These are phyloP conservation scores for Arxiozyma slooffiae DNA, from an alignment of 1,139 yeast species.

Conservation along the genomic window DNA sequence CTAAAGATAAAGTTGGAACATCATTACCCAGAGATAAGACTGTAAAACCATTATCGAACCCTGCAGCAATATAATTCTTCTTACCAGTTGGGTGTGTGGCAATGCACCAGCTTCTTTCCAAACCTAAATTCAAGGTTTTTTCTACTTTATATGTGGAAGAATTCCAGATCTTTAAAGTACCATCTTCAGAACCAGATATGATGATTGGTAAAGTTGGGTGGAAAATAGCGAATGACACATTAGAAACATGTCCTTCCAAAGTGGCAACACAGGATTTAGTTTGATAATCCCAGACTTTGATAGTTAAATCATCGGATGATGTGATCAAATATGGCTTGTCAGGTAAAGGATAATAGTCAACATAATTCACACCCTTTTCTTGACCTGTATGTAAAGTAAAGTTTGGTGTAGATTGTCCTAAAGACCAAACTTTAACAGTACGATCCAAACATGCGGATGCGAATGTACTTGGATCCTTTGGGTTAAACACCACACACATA, in stretches of 20 bases:
- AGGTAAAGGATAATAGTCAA: conserved; percentile 91
- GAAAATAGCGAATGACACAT: conserved; percentile 93
- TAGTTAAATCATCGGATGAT: conserved; percentile 83
- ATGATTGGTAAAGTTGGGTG: conserved; percentile 92
- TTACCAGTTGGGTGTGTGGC: conserved; percentile 55
- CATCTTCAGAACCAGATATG: conserved; percentile 76
- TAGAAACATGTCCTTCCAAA: conserved; percentile 84
- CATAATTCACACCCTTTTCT: conserved; percentile 87
- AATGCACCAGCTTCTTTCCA: conserved; percentile 96
- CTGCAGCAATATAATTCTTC: conserved; percentile 69
- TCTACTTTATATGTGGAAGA: conserved; percentile 75
- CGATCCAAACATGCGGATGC: conserved; percentile 95
- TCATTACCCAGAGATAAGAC: conserved; percentile 85
- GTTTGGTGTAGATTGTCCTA: conserved; percentile 83
- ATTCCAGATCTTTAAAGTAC: conserved; percentile 71
- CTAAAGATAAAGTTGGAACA: conserved; percentile 91
- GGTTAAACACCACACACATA: conserved; percentile 90
- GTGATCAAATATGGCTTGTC: conserved; percentile 95
- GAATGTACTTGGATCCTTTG: conserved; percentile 94
- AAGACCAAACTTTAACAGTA: conserved; percentile 93
- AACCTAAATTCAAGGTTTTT: conserved; percentile 78
- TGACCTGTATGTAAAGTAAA: conserved; percentile 88
- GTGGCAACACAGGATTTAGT: conserved; percentile 93
- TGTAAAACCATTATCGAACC: conserved; percentile 89
- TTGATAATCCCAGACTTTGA: conserved; percentile 95